Conservation (phyloP, 345 rosid genomes). For the Rhizophora apiculata region DNA sequence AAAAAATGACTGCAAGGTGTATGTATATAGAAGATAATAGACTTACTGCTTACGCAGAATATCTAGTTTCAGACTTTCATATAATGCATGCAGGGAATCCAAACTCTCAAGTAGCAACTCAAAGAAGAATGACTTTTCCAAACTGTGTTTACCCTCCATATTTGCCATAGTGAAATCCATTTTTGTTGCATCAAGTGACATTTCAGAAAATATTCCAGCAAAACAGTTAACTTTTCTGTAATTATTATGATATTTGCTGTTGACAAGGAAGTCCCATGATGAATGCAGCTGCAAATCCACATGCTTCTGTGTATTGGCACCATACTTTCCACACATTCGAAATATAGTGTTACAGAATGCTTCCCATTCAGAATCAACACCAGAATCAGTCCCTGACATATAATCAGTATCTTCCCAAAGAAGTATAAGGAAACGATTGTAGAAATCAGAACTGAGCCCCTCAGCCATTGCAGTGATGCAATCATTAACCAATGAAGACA, state of each 20-base stretch:
- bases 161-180: slow-evolving; percentile 31
- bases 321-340: slow-evolving; percentile 52
- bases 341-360: slow-evolving; percentile 56
- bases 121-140: slow-evolving; percentile 40
- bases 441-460: slow-evolving; percentile 63
- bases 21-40: background rate
- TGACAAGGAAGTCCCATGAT: slow-evolving; percentile 88
- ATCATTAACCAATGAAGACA: slow-evolving; percentile 79
- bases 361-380: slow-evolving; percentile 69
- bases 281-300: slow-evolving; percentile 32
- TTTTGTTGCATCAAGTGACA: slow-evolving; percentile 28
- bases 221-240: slow-evolving; percentile 44
- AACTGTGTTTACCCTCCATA: slow-evolving; percentile 32
- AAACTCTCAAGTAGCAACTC: slow-evolving; percentile 57
- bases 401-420: slow-evolving; percentile 72
- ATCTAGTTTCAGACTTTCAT: slow-evolving; percentile 92
- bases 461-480: slow-evolving; percentile 86
- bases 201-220: slow-evolving; percentile 34
- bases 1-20: too few species aligned
- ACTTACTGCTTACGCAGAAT: slow-evolving; percentile 79
- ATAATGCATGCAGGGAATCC: slow-evolving; percentile 81
- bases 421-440: slow-evolving; percentile 68
- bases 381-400: slow-evolving; percentile 44
- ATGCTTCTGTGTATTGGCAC: slow-evolving; percentile 36
- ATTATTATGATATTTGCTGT: slow-evolving; percentile 76